A percentile compares a stretch with the other conserved stretches of the same genome.
Conservation (phyloP, 495 filamentous ascomycete genomes). For the Aspergillus wentii region DNA sequence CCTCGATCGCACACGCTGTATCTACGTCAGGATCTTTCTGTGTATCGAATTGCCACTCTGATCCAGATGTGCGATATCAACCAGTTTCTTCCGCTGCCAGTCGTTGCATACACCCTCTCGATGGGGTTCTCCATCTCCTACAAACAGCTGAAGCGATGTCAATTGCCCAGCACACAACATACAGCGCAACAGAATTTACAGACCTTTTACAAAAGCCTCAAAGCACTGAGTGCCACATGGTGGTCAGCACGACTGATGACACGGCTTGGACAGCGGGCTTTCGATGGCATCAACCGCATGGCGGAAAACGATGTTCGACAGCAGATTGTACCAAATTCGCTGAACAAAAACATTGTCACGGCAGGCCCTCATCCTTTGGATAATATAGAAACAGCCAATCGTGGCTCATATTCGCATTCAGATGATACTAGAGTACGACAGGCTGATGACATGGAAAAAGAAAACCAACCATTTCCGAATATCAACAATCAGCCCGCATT, state of each 20-base stretch:
- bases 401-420: no score
- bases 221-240: constrained; percentile 14
- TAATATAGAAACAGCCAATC: background rate
- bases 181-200: constrained; percentile 12
- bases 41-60: constrained; percentile 11
- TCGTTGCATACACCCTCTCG: constrained; percentile 17
- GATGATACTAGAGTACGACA: no score
- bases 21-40: constrained; percentile 15
- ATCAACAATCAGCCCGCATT: constrained; percentile 1
- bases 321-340: background rate
- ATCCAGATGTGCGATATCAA: constrained; percentile 7
- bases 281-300: constrained; percentile 9
- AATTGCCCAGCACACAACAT: constrained; percentile 9
- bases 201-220: constrained; percentile 12
- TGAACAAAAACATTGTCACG: background rate
- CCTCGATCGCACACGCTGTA: constrained; percentile 7
- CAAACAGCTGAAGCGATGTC: constrained; percentile 12
- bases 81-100: constrained; percentile 12
- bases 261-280: constrained; percentile 15
- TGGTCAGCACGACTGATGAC: constrained; percentile 21
- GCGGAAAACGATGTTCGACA: constrained; percentile 4
- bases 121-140: constrained; percentile 21
- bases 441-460: constrained; percentile 1
- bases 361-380: background rate
- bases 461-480: background rate